phyloP scores from a whole-genome alignment of 495 filamentous ascomycete species.

The Neurospora sp. region DNA sequence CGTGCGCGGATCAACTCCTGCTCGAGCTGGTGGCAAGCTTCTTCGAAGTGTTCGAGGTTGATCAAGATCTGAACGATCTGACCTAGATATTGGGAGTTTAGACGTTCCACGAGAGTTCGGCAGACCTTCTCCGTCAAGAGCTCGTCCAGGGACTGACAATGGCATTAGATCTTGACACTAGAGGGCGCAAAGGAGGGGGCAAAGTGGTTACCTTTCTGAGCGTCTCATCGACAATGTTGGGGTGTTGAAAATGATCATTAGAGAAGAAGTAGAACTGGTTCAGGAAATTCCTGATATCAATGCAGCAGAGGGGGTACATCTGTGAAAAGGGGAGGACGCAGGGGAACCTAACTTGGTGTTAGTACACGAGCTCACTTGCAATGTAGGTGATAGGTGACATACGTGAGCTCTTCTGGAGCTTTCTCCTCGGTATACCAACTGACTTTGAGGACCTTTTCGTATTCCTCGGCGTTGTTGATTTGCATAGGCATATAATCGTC shows the following conservation, averaged over 20 bases:
- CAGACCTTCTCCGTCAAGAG: conserved; percentile 86
- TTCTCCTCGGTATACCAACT: conserved; percentile 87
- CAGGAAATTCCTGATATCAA: conserved; percentile 91
- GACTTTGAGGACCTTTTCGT: conserved; percentile 86
- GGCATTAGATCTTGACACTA: conserved; percentile 7
- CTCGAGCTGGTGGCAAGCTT: conserved; percentile 80
- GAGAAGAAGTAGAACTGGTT: conserved; percentile 96
- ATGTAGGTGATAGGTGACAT: conserved; percentile 22
- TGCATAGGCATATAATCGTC: conserved; percentile 99
- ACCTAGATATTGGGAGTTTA: conserved; percentile 85
- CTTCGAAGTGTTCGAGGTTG: conserved; percentile 94
- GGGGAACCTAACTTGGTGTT: conserved; percentile 53
- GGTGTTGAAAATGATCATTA: conserved; percentile 84
- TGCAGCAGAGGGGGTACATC: conserved; percentile 97
- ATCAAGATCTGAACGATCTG: conserved; percentile 98
- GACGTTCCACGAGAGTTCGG: conserved; percentile 73
- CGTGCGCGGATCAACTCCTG: conserved; percentile 70
- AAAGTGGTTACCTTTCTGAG: conserved; percentile 52
- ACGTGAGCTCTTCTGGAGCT: conserved; percentile 63
- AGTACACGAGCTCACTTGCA: neutral
- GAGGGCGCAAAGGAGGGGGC: too few relatives aligned
- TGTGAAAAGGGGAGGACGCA: conserved; percentile 93
- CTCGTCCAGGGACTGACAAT: conserved; percentile 57
- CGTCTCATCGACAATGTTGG: conserved; percentile 78
- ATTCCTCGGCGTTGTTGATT: conserved; percentile 79